Evolutionary conservation across 1,284 basidiomycete genomes (phyloP), one percentile per base, ranked within the genome.

Genomic region (Meira nashicola): DNA sequence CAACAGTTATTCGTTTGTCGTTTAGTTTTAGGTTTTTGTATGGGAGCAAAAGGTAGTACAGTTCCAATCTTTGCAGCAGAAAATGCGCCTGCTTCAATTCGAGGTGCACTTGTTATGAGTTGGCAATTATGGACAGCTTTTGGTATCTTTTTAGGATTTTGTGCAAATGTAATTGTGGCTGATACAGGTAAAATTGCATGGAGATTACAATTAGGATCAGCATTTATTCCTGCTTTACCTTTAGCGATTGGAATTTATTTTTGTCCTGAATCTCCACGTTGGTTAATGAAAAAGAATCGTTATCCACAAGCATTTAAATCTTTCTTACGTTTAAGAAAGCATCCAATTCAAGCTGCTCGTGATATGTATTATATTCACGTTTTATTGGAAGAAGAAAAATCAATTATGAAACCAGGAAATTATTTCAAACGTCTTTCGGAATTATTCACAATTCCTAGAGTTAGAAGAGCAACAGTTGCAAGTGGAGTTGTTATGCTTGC

Each of bases 291-390:
- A 41, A 64, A 65, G 46, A 56, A 60, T 15, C 57, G 64, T 12
- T 64, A 54, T 23, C 52, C 17, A 2, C 78, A 87, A 39, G 89
- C 89, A 0, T 88, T 82, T 73, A 68, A 83, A 2, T 86, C 87
- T 1, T 81, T 90, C 14, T 78, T 80, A 28, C 82, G 84, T 10
- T 83, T 92, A 0, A 85, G 90, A 19, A 82, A 84, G 78, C 83
- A 83, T 58, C 81, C 80, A 6, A 76, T 92, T n/a, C 87, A 89
- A 70, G 90, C 90, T 4, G 87, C 88, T 7, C 81, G 85, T 80
- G 82, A 89, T 70, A 68, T 81, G 4, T 81, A 79, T 73, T 79
- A 78, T 70, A 88, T 89, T 54, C 85, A 89, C 70, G 62, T 70
- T 25, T 62, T 69, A 15, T 39, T 67, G 23, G 54, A 68, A 23